Conservation (phyloP, 768 basidiomycete species). For the Boletus tylopilopsis region DNA sequence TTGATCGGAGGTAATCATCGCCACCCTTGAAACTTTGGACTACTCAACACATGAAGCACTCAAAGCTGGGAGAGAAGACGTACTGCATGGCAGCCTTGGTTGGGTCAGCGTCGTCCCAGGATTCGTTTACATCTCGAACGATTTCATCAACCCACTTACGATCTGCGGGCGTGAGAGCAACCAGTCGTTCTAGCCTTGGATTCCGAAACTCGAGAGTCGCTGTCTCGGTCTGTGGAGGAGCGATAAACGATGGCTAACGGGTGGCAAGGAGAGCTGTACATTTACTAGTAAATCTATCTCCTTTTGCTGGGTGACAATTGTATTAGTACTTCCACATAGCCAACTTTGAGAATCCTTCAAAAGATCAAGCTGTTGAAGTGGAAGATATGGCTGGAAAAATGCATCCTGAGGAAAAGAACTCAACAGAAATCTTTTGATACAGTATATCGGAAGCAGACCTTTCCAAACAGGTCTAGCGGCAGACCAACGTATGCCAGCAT, state of each 20-base stretch:
- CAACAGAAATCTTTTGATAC: not conserved
- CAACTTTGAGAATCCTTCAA: slow-evolving; percentile 76
- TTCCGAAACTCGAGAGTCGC: slow-evolving; percentile 86
- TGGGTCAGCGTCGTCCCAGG: slow-evolving; percentile 68
- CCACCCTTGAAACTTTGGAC: slow-evolving; percentile 83
- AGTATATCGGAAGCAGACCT: slow-evolving; percentile 42
- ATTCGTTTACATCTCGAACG: slow-evolving; percentile 78
- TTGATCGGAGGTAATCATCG: slow-evolving; percentile 89
- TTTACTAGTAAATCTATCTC: slow-evolving; percentile 91
- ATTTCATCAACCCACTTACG: slow-evolving; percentile 98
- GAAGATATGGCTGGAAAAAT: slow-evolving; percentile 97
- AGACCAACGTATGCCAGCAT: slow-evolving; percentile 90
- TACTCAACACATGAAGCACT: not conserved
- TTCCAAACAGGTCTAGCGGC: slow-evolving; percentile 92
- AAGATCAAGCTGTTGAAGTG: slow-evolving; percentile 91
- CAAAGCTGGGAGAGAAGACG: slow-evolving; percentile 25
- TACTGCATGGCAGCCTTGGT: slow-evolving; percentile 61
- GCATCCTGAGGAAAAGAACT: slow-evolving; percentile 53
- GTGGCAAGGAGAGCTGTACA: slow-evolving; percentile 35
- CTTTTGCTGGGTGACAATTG: slow-evolving; percentile 89
- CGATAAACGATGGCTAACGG: not conserved
- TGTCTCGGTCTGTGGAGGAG: slow-evolving; percentile 68
- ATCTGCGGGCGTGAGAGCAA: slow-evolving; percentile 85
- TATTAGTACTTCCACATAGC: slow-evolving; percentile 94
- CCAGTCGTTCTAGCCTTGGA: slow-evolving; percentile 70